phyloP scores from a whole-genome alignment of 768 basidiomycete genomes.

The Chalciporus piperatus region DNA sequence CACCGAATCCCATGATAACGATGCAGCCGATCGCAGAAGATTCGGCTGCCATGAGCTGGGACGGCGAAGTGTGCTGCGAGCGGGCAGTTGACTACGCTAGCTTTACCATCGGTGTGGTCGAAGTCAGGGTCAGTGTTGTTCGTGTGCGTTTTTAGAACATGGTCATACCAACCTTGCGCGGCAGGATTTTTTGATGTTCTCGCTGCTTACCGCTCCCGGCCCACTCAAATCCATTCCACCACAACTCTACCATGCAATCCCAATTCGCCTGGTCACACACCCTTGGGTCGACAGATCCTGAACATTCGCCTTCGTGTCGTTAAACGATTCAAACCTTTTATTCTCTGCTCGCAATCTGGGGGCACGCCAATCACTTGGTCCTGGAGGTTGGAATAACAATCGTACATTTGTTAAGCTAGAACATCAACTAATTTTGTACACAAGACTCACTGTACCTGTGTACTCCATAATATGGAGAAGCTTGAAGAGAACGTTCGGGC shows the following conservation, averaged over 20 bases:
- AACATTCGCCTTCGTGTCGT: not conserved
- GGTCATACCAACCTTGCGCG: not conserved
- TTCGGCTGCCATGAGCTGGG: slow-evolving; percentile 54
- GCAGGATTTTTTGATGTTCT: slow-evolving; percentile 61
- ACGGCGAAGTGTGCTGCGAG: slow-evolving; percentile 49
- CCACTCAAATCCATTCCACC: slow-evolving; percentile 33
- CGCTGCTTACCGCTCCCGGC: slow-evolving; percentile 39
- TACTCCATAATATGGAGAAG: no score
- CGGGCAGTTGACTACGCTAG: slow-evolving; percentile 42
- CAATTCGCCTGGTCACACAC: slow-evolving; percentile 64
- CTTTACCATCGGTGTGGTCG: slow-evolving; percentile 47
- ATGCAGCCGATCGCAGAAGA: slow-evolving; percentile 22
- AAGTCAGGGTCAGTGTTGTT: slow-evolving; percentile 44
- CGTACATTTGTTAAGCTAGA: slow-evolving; percentile 2
- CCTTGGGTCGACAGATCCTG: slow-evolving; percentile 38
- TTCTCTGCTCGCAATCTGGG: no score
- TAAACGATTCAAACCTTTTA: slow-evolving; percentile 14
- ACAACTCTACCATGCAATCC: slow-evolving; percentile 46
- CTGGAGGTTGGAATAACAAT: not conserved
- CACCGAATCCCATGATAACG: slow-evolving; percentile 38
- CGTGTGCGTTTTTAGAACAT: not conserved
- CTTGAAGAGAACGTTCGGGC: no score
- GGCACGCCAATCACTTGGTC: no score
- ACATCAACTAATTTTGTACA: no score
- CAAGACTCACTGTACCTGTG: no score